These are phyloP conservation scores for Wallacemonas rigidus DNA, from an alignment of 208 protist genomes.

Conservation along the genomic window DNA sequence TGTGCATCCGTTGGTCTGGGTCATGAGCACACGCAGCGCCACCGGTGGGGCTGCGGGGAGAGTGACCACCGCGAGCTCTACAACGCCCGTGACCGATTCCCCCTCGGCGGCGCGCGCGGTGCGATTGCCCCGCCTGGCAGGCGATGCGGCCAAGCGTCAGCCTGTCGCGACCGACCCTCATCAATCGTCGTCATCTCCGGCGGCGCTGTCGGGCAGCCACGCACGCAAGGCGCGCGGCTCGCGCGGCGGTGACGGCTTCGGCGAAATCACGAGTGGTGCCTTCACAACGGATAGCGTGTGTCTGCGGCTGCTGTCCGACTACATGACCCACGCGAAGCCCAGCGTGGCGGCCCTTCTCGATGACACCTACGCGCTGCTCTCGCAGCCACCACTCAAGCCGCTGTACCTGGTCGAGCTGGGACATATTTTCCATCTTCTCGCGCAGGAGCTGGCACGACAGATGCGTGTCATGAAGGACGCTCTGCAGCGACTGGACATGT, in stretches of 20 bases:
- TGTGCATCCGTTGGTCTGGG: constrained; percentile 13
- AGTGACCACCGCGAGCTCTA: neutral
- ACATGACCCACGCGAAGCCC: constrained; percentile 20
- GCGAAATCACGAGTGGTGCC: neutral
- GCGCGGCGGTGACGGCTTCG: constrained; percentile 7
- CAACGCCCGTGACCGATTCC: neutral
- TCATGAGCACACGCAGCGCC: constrained; percentile 10
- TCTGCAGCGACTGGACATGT: constrained; percentile 5
- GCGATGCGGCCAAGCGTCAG: too few relatives aligned
- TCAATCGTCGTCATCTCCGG: neutral
- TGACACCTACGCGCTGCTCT: constrained; percentile 17
- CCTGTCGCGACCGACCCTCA: too few relatives aligned
- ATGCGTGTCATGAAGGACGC: constrained; percentile 1
- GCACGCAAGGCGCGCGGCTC: neutral
- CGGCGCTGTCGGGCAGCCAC: neutral
- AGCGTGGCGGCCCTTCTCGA: constrained; percentile 26
- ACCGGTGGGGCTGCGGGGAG: too few relatives aligned
- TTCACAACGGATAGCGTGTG: constrained; percentile 12
- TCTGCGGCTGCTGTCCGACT: constrained; percentile 16
- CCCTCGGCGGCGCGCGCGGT: too few relatives aligned
- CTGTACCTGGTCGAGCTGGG: constrained; percentile 20
- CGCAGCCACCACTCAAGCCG: constrained; percentile 26
- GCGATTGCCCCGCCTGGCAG: too few relatives aligned
- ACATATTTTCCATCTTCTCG: constrained; percentile 3
- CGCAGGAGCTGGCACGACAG: constrained; percentile 5